Conservation (phyloP, 2,329 filamentous ascomycete genomes). For the Calycina marina region DNA sequence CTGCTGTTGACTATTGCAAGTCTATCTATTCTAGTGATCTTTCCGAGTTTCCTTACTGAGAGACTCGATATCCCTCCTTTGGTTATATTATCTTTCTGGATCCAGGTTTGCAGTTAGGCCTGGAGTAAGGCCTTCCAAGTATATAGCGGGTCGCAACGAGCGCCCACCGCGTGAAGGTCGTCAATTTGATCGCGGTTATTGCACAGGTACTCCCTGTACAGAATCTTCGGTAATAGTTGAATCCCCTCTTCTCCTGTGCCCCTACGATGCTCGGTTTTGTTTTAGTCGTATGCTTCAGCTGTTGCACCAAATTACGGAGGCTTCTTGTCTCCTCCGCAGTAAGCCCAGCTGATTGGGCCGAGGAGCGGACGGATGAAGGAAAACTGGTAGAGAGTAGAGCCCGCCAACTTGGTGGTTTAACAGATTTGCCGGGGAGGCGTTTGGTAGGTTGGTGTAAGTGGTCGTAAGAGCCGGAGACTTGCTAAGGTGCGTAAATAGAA, state of each 20-base stretch:
- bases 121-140: constrained; percentile 15
- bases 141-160: constrained; percentile 35
- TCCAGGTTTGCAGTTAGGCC: too few relatives aligned
- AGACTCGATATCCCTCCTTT: too few relatives aligned
- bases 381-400: constrained; percentile 55
- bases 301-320: constrained; percentile 86
- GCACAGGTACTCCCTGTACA: constrained; percentile 24
- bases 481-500: too few relatives aligned
- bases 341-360: constrained; percentile 86
- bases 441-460: too few relatives aligned
- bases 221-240: constrained; percentile 6
- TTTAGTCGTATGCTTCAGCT: too few relatives aligned
- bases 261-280: too few relatives aligned
- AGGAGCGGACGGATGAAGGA: constrained; percentile 78
- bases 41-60: constrained; percentile 11
- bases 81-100: too few relatives aligned
- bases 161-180: constrained; percentile 33
- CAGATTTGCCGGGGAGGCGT: too few relatives aligned
- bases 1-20: constrained; percentile 18
- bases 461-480: too few relatives aligned
- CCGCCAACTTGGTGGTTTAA: constrained; percentile 82
- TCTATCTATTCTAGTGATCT: constrained; percentile 11
- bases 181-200: constrained; percentile 32
- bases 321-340: constrained; percentile 91
- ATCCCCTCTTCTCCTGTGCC: constrained; percentile 9